Conservation (phyloP, 805 yeast genomes). For the Monosporozyma yasuniensis region DNA sequence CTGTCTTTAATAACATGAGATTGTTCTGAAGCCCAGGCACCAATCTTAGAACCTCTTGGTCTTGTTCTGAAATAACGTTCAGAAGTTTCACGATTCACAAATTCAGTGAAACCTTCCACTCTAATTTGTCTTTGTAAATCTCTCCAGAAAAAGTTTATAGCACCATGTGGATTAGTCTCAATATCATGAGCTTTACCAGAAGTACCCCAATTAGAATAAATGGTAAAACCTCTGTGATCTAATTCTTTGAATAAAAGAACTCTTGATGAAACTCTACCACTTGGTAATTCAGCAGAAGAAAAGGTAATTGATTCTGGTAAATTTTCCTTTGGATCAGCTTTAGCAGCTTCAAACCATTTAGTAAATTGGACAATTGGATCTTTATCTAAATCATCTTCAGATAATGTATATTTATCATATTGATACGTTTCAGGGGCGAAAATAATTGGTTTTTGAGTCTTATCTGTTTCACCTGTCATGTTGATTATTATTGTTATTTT, state of each 20-base stretch:
- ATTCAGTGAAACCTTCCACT: constrained; percentile 77
- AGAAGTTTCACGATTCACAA: constrained; percentile 61
- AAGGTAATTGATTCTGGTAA: constrained; percentile 80
- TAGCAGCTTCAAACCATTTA: constrained; percentile 77
- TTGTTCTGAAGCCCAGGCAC: constrained; percentile 97
- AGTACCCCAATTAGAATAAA: constrained; percentile 86
- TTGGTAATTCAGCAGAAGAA: constrained; percentile 82
- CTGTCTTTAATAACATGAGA: constrained; percentile 50
- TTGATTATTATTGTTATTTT: not conserved
- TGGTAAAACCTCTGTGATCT: constrained; percentile 72
- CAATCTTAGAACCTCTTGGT: constrained; percentile 87
- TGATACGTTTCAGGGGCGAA: constrained; percentile 88
- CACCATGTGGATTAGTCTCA: constrained; percentile 64
- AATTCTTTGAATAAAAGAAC: constrained; percentile 83
- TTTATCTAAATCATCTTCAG: constrained; percentile 40
- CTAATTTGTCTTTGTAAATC: constrained; percentile 85
- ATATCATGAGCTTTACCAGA: constrained; percentile 75
- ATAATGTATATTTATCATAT: constrained; percentile 59
- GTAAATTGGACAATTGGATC: constrained; percentile 75
- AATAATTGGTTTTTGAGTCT: constrained; percentile 28
- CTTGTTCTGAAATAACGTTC: constrained; percentile 75
- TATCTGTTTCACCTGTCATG: constrained; percentile 17
- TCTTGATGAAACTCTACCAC: constrained; percentile 83
- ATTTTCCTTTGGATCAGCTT: constrained; percentile 39
- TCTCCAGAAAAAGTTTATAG: constrained; percentile 88